Percentiles rank a stretch among this genome's conserved stretches.
Conservation (phyloP, 2,329 filamentous ascomycete species). For the Simplicillium aogashimaense region DNA sequence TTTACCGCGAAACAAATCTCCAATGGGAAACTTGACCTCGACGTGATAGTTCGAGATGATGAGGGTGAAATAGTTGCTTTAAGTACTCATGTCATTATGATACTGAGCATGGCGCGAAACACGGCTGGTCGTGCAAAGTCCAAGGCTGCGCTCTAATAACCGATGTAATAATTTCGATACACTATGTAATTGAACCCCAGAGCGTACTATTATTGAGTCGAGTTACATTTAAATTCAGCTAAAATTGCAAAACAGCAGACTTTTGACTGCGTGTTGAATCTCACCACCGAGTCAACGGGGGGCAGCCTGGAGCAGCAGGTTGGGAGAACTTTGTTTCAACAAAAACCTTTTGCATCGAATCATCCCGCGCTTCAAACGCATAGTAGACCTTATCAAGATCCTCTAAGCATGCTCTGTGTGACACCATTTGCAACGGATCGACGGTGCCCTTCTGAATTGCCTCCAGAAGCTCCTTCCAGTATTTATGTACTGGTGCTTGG, state of each 20-base stretch:
- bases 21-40: conserved; percentile 62
- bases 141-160: too few species aligned
- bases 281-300: conserved; percentile 32
- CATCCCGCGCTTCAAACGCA: conserved; percentile 50
- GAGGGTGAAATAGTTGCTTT: conserved; percentile 10
- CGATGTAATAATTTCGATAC: too few species aligned
- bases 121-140: too few species aligned
- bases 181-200: too few species aligned
- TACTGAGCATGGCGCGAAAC: conserved; percentile 6
- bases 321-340: conserved; percentile 48
- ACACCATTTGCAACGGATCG: conserved; percentile 71
- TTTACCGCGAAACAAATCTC: conserved; percentile 54
- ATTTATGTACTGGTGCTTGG: conserved; percentile 66
- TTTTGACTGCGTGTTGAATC: background rate
- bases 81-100: background rate
- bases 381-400: conserved; percentile 59
- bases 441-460: conserved; percentile 58
- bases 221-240: too few species aligned
- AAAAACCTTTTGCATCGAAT: conserved; percentile 75
- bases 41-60: conserved; percentile 52
- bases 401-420: conserved; percentile 66
- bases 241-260: too few species aligned
- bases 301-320: conserved; percentile 31
- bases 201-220: too few species aligned
- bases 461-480: conserved; percentile 70